phyloP scores from a whole-genome alignment of 305 asterid genomes.

The Fraxinus sp. region DNA sequence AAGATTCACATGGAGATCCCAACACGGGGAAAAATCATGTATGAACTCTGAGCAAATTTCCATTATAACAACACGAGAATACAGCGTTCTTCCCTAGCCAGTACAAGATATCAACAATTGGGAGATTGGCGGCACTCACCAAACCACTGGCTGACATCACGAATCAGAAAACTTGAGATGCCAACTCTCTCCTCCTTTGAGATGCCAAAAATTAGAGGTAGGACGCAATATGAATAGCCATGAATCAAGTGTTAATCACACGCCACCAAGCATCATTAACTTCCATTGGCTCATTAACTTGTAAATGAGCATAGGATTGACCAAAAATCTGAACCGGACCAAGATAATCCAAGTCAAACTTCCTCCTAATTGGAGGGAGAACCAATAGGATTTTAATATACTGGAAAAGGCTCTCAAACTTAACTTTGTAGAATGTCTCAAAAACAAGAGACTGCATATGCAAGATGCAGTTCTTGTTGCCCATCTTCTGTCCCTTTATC shows the following conservation, averaged over 20 bases:
- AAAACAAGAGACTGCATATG: conserved; percentile 11
- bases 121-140: background rate
- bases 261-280: background rate
- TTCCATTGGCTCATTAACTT: background rate
- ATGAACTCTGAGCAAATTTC: background rate
- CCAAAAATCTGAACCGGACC: background rate
- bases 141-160: background rate
- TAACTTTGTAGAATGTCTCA: background rate
- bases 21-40: background rate
- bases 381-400: background rate
- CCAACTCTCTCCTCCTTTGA: background rate
- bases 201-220: background rate
- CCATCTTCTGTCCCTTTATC: conserved; percentile 26
- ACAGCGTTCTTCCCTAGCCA: background rate
- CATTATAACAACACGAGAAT: background rate
- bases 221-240: background rate
- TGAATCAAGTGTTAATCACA: background rate
- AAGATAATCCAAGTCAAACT: background rate
- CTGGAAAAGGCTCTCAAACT: background rate
- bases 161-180: background rate
- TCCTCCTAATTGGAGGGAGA: background rate
- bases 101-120: background rate
- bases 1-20: background rate
- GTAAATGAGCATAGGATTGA: background rate
- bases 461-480: conserved; percentile 18